Evolutionary conservation across 305 asterid species (phyloP).

Genomic region (Solanum hybrid): DNA sequence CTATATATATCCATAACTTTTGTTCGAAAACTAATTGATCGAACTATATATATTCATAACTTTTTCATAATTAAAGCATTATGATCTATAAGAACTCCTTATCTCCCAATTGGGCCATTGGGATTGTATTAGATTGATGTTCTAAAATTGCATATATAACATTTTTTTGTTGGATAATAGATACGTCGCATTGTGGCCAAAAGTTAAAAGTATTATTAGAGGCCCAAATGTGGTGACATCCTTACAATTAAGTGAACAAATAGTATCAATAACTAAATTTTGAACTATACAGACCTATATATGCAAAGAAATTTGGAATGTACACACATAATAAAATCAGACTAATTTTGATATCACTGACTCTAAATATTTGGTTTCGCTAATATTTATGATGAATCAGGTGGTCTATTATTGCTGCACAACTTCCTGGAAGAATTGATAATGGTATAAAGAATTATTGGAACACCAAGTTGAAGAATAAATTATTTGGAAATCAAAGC

Average conservation of each 20-base stretch:
- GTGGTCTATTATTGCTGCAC: background rate
- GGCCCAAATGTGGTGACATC: background rate
- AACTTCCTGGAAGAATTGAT: background rate
- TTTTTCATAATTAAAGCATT: too few relatives aligned
- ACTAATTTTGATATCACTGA: background rate
- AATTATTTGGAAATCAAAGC: conserved; percentile 15
- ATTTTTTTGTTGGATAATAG: background rate
- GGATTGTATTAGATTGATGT: too few relatives aligned
- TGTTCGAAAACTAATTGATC: background rate
- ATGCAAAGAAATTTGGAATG: background rate
- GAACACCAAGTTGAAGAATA: conserved; percentile 28
- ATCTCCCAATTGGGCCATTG: too few relatives aligned
- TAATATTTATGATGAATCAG: background rate
- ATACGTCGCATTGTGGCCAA: background rate
- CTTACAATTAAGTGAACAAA: background rate
- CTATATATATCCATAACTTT: background rate
- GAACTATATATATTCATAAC: background rate
- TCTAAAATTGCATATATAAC: too few relatives aligned
- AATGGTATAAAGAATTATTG: conserved; percentile 55
- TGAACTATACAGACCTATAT: background rate
- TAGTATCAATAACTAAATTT: background rate
- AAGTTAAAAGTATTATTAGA: background rate
- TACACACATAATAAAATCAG: background rate
- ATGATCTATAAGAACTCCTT: too few relatives aligned
- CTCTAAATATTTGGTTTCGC: too few relatives aligned